Percentiles rank a stretch among this genome's conserved stretches.
Evolutionary conservation across 148 eudicot species (phyloP).

Genomic region (Silene latifolia): DNA sequence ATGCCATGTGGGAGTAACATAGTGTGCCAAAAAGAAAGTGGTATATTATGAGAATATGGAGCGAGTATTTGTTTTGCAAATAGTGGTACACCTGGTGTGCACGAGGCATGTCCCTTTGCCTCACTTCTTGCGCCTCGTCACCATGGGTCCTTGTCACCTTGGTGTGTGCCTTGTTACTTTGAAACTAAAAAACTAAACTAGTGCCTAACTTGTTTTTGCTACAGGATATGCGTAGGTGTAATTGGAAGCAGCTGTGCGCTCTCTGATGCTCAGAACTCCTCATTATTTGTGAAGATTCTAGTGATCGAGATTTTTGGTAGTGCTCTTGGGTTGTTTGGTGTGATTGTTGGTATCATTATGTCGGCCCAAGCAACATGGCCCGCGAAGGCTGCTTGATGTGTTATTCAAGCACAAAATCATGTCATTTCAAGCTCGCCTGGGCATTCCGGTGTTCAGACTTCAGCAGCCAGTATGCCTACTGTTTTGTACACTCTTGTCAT

Average conservation of each 20-base stretch:
- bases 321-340: constrained; percentile 98
- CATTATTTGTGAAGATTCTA: constrained; percentile 90
- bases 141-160: too few relatives aligned
- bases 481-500: constrained; percentile 3
- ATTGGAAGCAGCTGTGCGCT: constrained; percentile 99
- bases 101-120: too few relatives aligned
- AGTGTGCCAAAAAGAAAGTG: too few relatives aligned
- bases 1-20: too few relatives aligned
- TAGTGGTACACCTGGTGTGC: too few relatives aligned
- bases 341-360: constrained; percentile 97
- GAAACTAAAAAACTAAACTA: too few relatives aligned
- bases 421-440: constrained; percentile 10
- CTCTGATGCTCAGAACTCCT: constrained; percentile 96
- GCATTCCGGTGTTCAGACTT: constrained; percentile 19
- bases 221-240: constrained; percentile 90
- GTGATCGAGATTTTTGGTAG: constrained; percentile 99
- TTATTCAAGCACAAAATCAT: not conserved
- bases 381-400: constrained; percentile 27
- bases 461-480: constrained; percentile 24
- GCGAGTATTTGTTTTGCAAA: too few relatives aligned
- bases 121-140: too few relatives aligned
- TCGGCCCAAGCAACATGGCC: constrained; percentile 99
- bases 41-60: too few relatives aligned
- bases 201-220: not conserved
- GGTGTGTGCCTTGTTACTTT: too few relatives aligned